Conservation (phyloP, 495 filamentous ascomycete species). For the Neohortaea acidophila region DNA sequence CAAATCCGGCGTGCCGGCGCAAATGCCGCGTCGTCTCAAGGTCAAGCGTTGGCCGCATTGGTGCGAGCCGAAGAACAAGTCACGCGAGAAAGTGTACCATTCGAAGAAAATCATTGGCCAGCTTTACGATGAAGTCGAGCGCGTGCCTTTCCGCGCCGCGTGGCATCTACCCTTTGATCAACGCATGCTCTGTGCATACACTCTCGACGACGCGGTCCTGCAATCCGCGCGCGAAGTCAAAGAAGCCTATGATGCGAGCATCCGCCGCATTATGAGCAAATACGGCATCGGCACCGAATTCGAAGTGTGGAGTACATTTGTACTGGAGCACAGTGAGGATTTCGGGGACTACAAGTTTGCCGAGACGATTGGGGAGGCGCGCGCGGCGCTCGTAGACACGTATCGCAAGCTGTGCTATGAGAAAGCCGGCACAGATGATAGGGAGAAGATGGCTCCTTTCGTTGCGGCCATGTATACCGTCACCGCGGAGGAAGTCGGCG, state of each 20-base stretch:
- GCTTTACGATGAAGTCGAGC: slow-evolving; percentile 60
- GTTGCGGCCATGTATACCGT: slow-evolving; percentile 76
- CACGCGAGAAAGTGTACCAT: slow-evolving; percentile 40
- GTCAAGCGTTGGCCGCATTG: slow-evolving; percentile 68
- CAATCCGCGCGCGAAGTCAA: slow-evolving; percentile 52
- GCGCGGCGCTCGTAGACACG: slow-evolving; percentile 44
- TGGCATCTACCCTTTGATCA: slow-evolving; percentile 59
- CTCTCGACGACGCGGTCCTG: slow-evolving; percentile 37
- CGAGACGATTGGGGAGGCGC: slow-evolving; percentile 60
- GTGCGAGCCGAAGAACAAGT: slow-evolving; percentile 55
- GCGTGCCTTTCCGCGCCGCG: slow-evolving; percentile 53
- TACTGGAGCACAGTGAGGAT: slow-evolving; percentile 50
- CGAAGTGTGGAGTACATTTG: slow-evolving; percentile 76
- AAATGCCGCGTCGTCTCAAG: slow-evolving; percentile 45
- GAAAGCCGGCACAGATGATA: slow-evolving; percentile 39
- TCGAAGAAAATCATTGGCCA: slow-evolving; percentile 65
- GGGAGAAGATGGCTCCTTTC: slow-evolving; percentile 44
- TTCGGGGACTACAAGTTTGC: slow-evolving; percentile 69
- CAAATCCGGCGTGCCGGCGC: slow-evolving; percentile 69
- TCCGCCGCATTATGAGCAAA: slow-evolving; percentile 72
- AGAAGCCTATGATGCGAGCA: slow-evolving; percentile 54
- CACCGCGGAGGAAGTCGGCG: slow-evolving; percentile 52
- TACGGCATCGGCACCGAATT: slow-evolving; percentile 79
- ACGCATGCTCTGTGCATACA: slow-evolving; percentile 54
- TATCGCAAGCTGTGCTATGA: slow-evolving; percentile 48